Evolutionary conservation across 805 yeast species (phyloP), one percentile per base, ranked within the genome.

Genomic region (Yamadazyma tumulicola): DNA sequence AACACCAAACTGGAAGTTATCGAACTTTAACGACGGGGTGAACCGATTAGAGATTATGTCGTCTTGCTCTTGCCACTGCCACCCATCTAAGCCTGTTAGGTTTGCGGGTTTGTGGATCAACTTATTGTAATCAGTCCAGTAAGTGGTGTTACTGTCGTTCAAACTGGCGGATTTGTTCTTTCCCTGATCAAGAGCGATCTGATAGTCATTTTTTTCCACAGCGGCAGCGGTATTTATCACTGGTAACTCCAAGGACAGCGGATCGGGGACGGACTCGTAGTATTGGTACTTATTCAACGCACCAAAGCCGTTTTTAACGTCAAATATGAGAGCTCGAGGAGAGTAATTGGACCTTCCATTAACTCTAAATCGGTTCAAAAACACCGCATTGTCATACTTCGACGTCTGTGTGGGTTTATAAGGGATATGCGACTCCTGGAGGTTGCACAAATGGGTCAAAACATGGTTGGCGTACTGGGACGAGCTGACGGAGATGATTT

Each of bases 261-360:
- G 8, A 17, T 28, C 2, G 18, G 29, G 29, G 6, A 34, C 18
- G 6, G 32, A 14, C 16, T 53, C 54, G 29, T 59, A 61, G 41
- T 74, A 78, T 35, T 78, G 82, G 49, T 58, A 71, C 37, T 67
- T 69, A 2, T 75, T 72, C 29, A 85, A 55, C 0, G 86, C 63
- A 0, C 97, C 96, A 49, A 70, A 74, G 0, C 96, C 96, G 31
- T 83, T 81, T 14, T 70, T 64, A 29, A 79, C 72, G 42, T 93
- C 97, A 81, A 89, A 86, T n/a, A 87, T 48, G 22, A 87, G 48
- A 0, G 85, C 76, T 36, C 97, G 61, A 1, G 98, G 97, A n/a
- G 81, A 69, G 52, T 77, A 86, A 43, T 59, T 64, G 34, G 52
- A 48, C n/a, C 78, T 48, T 4, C 61, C 63, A 29, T 43, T 45